Percentiles rank a stretch among this genome's conserved stretches.
These are phyloP conservation scores for Hypsizygus marmoreus DNA, from an alignment of 768 basidiomycete species.

Conservation along the genomic window DNA sequence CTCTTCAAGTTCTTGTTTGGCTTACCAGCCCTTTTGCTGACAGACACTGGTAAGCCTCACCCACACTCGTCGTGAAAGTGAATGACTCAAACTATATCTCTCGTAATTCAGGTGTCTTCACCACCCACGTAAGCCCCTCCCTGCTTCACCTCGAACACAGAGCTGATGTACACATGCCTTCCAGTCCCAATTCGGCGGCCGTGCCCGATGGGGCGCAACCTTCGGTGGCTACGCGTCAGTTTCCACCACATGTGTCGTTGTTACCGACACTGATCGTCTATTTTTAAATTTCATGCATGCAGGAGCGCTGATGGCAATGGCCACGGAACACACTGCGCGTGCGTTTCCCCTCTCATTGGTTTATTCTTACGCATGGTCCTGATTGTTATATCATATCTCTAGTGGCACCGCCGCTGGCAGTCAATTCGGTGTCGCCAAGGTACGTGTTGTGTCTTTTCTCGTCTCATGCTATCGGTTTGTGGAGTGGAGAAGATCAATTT, in stretches of 20 bases:
- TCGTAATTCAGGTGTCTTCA: constrained; percentile 3
- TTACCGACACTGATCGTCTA: too few relatives aligned
- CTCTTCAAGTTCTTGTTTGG: background rate
- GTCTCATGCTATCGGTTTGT: background rate
- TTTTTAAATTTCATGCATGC: background rate
- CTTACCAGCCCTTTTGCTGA: background rate
- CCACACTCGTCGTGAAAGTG: too few relatives aligned
- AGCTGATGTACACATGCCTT: background rate
- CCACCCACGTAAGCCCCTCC: constrained; percentile 6
- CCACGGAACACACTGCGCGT: constrained; percentile 44
- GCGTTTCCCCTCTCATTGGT: constrained; percentile 7
- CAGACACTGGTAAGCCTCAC: constrained; percentile 23
- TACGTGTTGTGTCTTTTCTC: background rate
- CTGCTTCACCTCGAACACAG: background rate
- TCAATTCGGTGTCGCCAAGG: constrained; percentile 36
- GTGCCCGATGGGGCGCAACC: constrained; percentile 39
- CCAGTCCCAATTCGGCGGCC: constrained; percentile 40
- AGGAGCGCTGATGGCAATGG: constrained; percentile 37
- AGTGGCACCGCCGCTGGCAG: constrained; percentile 35
- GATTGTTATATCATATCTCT: background rate
- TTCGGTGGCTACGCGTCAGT: constrained; percentile 26
- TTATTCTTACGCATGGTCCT: background rate
- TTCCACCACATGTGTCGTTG: too few relatives aligned
- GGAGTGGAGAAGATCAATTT: too few relatives aligned
- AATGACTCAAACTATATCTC: background rate